Evolutionary conservation across 345 rosid species (phyloP), one percentile per base, ranked within the genome.

Genomic region (Corymbia maculata): DNA sequence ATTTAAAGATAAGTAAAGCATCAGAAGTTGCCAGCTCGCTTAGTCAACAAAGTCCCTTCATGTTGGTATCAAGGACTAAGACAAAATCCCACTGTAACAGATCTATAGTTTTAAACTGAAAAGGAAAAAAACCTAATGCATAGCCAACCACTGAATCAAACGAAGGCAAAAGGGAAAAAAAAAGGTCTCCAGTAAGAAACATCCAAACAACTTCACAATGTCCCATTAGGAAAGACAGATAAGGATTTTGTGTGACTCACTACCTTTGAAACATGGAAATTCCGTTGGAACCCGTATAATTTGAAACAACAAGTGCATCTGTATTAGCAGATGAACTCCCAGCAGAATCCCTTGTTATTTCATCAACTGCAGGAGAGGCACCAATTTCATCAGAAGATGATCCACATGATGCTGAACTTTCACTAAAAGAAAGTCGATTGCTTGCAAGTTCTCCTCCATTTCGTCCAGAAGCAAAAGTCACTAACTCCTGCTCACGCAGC

Each of bases 211-310:
- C 49, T 75, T 42, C 6, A 42, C 84, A 75, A 75, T 42, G 84
- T 75, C 49, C 26, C 49, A 75, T 9, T 75, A 75, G 26, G 49
- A 75, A 75, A 9, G 82, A 75, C 14, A 75, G 45, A 70, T 70
- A 70, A 70, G 49, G 22, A 75, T 42, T 75, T 75, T 9, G 49
- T 42, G 26, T 19, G 13, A 75, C 90, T 9, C 88, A 89, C 50
- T 96, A 96, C 99, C 98, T 98, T 89, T 97, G 95, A 87, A 97
- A 96, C 47, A 96, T 85, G 6, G 99, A 96, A 85, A 93, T 90
- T 86, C 98, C 99, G 86, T 87, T 94, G 75, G 88, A 89, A 75
- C 89, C 90, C 17, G 88, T 85, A 66, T 84, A 85, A 93, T 92
- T 92, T 42, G 96, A 93, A 90, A 91, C 88, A 85, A 93, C 95